phyloP scores from a whole-genome alignment of 192 early-diverging fungal genomes.

The Coemansia sp. region DNA sequence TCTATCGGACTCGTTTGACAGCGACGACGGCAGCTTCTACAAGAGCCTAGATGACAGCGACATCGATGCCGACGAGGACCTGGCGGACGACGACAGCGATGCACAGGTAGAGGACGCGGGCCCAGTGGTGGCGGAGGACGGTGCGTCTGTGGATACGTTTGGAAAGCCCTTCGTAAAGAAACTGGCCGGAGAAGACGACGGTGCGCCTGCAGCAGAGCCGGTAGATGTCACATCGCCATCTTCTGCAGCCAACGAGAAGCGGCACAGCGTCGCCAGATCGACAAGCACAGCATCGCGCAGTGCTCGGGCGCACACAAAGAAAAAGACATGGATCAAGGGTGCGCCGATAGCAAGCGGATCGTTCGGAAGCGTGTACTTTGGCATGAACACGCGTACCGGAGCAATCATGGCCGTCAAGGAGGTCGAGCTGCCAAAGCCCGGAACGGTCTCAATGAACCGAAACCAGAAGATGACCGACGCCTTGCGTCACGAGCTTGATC shows the following conservation, averaged over 20 bases:
- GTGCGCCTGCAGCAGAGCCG: constrained; percentile 7
- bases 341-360: constrained; percentile 91
- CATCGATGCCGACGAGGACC: constrained; percentile 31
- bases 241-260: constrained; percentile 10
- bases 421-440: constrained; percentile 74
- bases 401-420: constrained; percentile 98
- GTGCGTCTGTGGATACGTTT: constrained; percentile 5
- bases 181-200: neutral
- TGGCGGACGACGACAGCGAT: constrained; percentile 37
- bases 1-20: constrained; percentile 34
- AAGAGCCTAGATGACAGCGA: constrained; percentile 42
- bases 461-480: constrained; percentile 83
- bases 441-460: constrained; percentile 65
- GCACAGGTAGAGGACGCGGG: neutral
- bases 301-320: constrained; percentile 24
- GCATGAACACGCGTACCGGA: constrained; percentile 81
- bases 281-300: constrained; percentile 18
- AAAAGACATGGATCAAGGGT: constrained; percentile 79
- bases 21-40: constrained; percentile 45
- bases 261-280: constrained; percentile 25
- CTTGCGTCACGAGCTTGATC: constrained; percentile 81
- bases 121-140: neutral
- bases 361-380: constrained; percentile 93
- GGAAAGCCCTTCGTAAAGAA: neutral
- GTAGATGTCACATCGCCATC: neutral